Base-by-base conservation (phyloP, 306 rosid genomes). In the Glycyrrhiza uralensis region DNA sequence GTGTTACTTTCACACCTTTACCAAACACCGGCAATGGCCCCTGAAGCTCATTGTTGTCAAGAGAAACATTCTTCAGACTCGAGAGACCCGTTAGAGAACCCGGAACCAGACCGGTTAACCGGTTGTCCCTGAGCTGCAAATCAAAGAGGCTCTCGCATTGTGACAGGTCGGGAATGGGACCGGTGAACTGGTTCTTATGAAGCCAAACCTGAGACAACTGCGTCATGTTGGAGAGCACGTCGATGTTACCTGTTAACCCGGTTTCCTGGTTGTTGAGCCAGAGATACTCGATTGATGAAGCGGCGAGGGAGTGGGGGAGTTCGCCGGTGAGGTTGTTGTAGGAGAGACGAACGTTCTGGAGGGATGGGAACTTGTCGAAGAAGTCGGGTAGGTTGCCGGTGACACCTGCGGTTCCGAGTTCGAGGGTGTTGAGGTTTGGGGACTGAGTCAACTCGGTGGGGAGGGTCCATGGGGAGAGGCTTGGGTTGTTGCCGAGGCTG, bases 181-280 rank as follows among this genome's bases (percentile, higher is more conserved):
- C 96, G 0, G 84, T 80, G 80, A 93, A 91, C 41, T 49, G 82
- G 66, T 93, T 93, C 69, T 81, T 80, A 0, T 91, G 94, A 22
- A 93, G 88, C 98, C 98, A 91, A 0, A 76, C 89, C 81, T 89
- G 94, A 55, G 24, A 9, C 76, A 89, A 70, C 68, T 63, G 69
- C 3, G 85, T 79, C 96, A 93, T 89, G 2, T 85, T 86, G 0
- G 87, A 65, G 6, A 93, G 49, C 13, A 91, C 82, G 0, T 66
- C 81, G 22, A 93, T 46, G 1, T 80, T 54, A 36, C 96, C 97
- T 0, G 96, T 84, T 0, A 93, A 65, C 3, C 97, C 97, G 20
- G 12, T 19, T 0, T 7, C 22, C 83, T 93, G 97, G 44, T 93
- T 93, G 77, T 93, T 93, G 57, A 93, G 79, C 98, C 98, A 93